phyloP scores from a whole-genome alignment of 768 basidiomycete genomes.

The Amanita thiersii region DNA sequence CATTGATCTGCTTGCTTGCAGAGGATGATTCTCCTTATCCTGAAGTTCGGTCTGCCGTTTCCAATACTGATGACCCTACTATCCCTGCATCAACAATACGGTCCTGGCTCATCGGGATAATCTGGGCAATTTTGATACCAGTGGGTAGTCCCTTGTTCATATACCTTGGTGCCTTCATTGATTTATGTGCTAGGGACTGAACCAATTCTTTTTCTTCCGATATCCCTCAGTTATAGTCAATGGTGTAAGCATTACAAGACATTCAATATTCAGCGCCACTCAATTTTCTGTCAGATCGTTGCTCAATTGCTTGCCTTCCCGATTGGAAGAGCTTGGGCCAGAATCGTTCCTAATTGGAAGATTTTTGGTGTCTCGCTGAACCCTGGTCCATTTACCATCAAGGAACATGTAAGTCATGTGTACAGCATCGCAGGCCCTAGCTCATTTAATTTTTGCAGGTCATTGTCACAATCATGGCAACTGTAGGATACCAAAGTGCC shows the following conservation, averaged over 20 bases:
- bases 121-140: slow-evolving; percentile 58
- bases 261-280: background rate
- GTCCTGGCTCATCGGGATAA: slow-evolving; percentile 64
- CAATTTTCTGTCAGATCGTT: slow-evolving; percentile 35
- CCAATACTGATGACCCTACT: slow-evolving; percentile 61
- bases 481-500: slow-evolving; percentile 38
- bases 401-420: slow-evolving; percentile 52
- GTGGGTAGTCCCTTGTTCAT: slow-evolving; percentile 16
- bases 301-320: slow-evolving; percentile 67
- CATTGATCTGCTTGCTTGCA: slow-evolving; percentile 13
- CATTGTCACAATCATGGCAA: slow-evolving; percentile 45
- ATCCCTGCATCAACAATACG: slow-evolving; percentile 59
- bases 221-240: slow-evolving; percentile 60
- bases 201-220: slow-evolving; percentile 76
- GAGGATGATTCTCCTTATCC: slow-evolving; percentile 67
- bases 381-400: slow-evolving; percentile 67
- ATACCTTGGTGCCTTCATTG: background rate
- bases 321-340: slow-evolving; percentile 51
- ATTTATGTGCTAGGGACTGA: slow-evolving; percentile 36
- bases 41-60: slow-evolving; percentile 64
- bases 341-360: slow-evolving; percentile 40
- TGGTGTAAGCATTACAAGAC: slow-evolving; percentile 29
- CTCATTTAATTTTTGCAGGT: slow-evolving; percentile 27
- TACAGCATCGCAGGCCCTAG: slow-evolving; percentile 17
- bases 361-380: slow-evolving; percentile 48